phyloP scores from a whole-genome alignment of 2,329 filamentous ascomycete genomes.

The Zopfia rhizophila region DNA sequence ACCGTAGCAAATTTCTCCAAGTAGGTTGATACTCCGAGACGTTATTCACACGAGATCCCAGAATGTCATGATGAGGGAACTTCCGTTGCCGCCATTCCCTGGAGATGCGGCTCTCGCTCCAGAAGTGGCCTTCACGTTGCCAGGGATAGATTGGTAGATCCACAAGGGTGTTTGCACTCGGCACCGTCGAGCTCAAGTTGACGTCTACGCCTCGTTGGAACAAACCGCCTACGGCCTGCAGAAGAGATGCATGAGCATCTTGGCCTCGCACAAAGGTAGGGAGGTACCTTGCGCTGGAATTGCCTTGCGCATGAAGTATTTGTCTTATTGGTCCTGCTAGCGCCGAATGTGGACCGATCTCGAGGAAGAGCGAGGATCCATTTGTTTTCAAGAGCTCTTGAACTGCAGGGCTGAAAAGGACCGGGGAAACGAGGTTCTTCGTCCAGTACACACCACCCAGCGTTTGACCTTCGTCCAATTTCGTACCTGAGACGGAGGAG shows the following conservation, averaged over 20 bases:
- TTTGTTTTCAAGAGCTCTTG: too few species aligned
- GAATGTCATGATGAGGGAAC: slow-evolving; percentile 28
- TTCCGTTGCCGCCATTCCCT: slow-evolving; percentile 23
- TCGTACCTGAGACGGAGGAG: slow-evolving; percentile 27
- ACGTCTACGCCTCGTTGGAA: too few species aligned
- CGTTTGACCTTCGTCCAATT: slow-evolving; percentile 4
- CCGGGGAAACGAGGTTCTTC: slow-evolving; percentile 50
- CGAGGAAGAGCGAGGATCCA: too few species aligned
- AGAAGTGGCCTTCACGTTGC: background rate
- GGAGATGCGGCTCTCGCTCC: slow-evolving; percentile 27
- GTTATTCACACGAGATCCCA: slow-evolving; percentile 17
- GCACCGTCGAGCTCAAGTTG: too few species aligned
- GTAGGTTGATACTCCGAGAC: background rate
- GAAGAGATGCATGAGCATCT: too few species aligned
- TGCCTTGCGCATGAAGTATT: too few species aligned
- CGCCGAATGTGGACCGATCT: background rate
- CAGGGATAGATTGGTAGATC: slow-evolving; percentile 15
- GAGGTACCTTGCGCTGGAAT: background rate
- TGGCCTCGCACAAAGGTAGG: background rate
- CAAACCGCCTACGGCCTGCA: too few species aligned
- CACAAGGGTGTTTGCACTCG: background rate
- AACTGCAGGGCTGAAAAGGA: slow-evolving; percentile 35
- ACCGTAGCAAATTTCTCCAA: slow-evolving; percentile 37
- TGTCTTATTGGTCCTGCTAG: background rate
- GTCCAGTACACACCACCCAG: slow-evolving; percentile 42